Base-by-base conservation (phyloP, 1,284 basidiomycete species). In the Blastosporella zonata region DNA sequence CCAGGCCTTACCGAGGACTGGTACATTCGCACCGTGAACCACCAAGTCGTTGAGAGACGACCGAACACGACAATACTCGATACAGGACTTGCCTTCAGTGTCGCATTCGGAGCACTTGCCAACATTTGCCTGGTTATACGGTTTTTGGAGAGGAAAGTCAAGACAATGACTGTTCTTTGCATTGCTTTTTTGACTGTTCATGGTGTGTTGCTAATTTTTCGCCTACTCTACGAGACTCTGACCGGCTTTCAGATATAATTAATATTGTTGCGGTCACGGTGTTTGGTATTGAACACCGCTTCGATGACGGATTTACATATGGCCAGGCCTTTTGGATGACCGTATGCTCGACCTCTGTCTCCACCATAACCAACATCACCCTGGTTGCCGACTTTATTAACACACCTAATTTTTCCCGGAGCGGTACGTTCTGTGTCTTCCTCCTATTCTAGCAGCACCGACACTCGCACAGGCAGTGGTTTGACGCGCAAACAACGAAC, bases 281-380 rank as follows among this genome's bases (percentile, higher is more conserved):
- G 1, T 93, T 93, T 54, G 88, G 83, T 21, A 71, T 84, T 0
- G 68, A 78, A 37, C 84, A 87, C 62, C 72, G 78, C 2, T 76
- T 78, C 46, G 73, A 84, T 56, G 84, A 86, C 46, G 86, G 81
- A 0, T 88, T 85, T 64, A 83, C 84, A 1, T 86, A 82, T 50
- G 78, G 82, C 1, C 78, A 87, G 59, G 75, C 88, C 0, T 93
- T 84, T 61, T 94, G 89, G 90, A 78, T 89, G 67, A 88, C 84
- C 0, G 69, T 90, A 6, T 90, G 87, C 56, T 87, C 87, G 0
- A 93, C 90, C 0, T 71, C 81, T 10, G 79, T 78, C 0, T 87
- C 87, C 0, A 67, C 78, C 0, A 65, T 83, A 45, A 87, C 84
- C 9, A 93, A 90, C 56, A 53, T 84, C 37, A 87, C 83, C 0